Evolutionary conservation across 345 rosid species (phyloP), one percentile per base, ranked within the genome.

Genomic region (Cardiospermum halicacabum): DNA sequence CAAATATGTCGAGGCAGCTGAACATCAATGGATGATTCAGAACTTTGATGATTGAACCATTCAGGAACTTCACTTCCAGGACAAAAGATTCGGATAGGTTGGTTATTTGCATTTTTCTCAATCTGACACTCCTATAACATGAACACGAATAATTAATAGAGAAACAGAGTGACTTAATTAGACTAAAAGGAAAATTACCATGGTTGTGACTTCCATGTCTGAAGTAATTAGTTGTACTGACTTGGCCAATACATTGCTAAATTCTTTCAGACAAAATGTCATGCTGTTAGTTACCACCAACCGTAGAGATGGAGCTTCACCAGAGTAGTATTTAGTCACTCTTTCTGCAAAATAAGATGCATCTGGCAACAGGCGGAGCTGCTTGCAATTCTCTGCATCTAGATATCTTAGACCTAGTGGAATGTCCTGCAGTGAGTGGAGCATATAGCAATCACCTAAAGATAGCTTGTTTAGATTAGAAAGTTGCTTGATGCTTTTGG

Each of bases 391-490:
- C 11, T 18, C 2, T 10, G 22, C 60, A 3, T 0, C 0, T 26
- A 68, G 1, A 50, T 0, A 0, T 1, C 2, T 7, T 5, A 59
- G 27, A 19, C 42, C 15, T 1, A 30, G 15, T 32, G 68, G 74
- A 70, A 56, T 64, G 19, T 56, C 32, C 8, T 54, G 59, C 31
- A 70, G 19, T 39, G 12, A 24, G 11, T 26, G 53, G 40, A 70
- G 64, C 16, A 24, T 57, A 4, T 10, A 1, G 42, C 69, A 63
- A 28, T 28, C 0, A 1, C 45, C 15, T 8, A 57, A 16, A 16
- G 0, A 2, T 19, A 70, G 69, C 0, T 4, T 0, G 18, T 11
- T 7, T 13, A 19, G 0, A 4, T 28, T 21, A 18, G 26, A 24
- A 43, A 61, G 62, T 3, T 32, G 50, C 7, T 40, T 60, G 16